Percentiles rank a stretch among this genome's conserved stretches.
phyloP scores from a whole-genome alignment of 1,139 yeast species.

The Pichia sp. region DNA sequence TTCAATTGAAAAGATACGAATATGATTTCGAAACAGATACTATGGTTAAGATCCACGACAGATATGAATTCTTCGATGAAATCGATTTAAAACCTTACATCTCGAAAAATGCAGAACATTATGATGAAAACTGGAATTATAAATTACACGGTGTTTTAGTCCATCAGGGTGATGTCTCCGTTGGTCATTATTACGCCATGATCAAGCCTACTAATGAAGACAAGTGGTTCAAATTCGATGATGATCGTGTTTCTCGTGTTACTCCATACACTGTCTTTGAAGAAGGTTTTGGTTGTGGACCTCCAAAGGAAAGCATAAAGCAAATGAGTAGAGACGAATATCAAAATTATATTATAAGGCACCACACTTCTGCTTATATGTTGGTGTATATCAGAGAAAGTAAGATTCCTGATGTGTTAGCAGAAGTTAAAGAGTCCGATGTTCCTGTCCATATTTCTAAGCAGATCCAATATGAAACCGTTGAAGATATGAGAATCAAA shows the following conservation, averaged over 20 bases:
- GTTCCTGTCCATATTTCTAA: slow-evolving; percentile 72
- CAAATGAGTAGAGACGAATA: slow-evolving; percentile 57
- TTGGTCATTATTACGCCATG: slow-evolving; percentile 96
- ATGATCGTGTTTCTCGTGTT: slow-evolving; percentile 89
- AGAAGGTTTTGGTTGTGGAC: slow-evolving; percentile 87
- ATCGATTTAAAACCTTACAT: slow-evolving; percentile 81
- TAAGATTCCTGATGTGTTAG: slow-evolving; percentile 56
- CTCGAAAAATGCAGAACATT: slow-evolving; percentile 55
- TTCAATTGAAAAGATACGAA: slow-evolving; percentile 92
- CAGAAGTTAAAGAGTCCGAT: slow-evolving; percentile 52
- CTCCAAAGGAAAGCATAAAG: slow-evolving; percentile 46
- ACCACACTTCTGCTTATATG: slow-evolving; percentile 97
- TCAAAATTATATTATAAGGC: slow-evolving; percentile 60
- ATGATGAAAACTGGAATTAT: slow-evolving; percentile 68
- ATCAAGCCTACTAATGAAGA: slow-evolving; percentile 74
- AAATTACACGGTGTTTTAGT: slow-evolving; percentile 91
- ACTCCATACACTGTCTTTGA: slow-evolving; percentile 84
- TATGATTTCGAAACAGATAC: slow-evolving; percentile 90
- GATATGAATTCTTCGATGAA: slow-evolving; percentile 83
- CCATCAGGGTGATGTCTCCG: slow-evolving; percentile 93
- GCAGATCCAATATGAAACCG: slow-evolving; percentile 60
- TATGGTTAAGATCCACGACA: slow-evolving; percentile 88
- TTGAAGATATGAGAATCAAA: slow-evolving; percentile 54
- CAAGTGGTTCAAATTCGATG: slow-evolving; percentile 92
- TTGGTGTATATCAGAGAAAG: slow-evolving; percentile 82